A percentile compares a stretch with the other conserved stretches of the same genome.
These are phyloP conservation scores for Zygosaccharomyces kombuchaensis DNA, from an alignment of 805 yeast genomes.

Conservation along the genomic window DNA sequence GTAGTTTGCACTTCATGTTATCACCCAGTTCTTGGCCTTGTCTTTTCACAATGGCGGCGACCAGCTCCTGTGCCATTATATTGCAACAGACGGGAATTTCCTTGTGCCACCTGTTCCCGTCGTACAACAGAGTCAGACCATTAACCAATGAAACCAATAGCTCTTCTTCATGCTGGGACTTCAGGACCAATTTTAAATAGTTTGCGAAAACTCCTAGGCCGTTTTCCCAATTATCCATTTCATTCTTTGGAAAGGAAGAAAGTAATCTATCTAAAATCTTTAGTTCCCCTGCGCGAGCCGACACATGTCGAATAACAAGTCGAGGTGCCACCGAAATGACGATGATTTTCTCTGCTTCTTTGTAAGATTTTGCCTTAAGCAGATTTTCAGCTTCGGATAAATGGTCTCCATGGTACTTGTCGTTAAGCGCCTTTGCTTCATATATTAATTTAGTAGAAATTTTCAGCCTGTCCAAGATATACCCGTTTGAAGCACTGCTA, in stretches of 20 bases:
- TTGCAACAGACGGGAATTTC: constrained; percentile 47
- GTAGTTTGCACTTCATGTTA: constrained; percentile 9
- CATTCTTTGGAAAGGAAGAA: constrained; percentile 40
- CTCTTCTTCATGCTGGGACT: constrained; percentile 19
- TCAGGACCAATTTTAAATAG: constrained; percentile 39
- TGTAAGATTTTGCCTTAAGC: constrained; percentile 54
- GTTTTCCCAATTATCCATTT: constrained; percentile 46
- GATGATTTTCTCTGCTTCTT: constrained; percentile 60
- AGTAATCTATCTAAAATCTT: constrained; percentile 37
- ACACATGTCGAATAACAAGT: constrained; percentile 39
- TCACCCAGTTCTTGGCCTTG: not conserved
- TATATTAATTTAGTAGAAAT: constrained; percentile 48
- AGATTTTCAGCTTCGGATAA: constrained; percentile 59
- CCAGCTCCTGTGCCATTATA: constrained; percentile 49
- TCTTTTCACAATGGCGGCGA: constrained; percentile 8
- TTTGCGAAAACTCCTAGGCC: constrained; percentile 58
- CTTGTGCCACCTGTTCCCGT: constrained; percentile 28
- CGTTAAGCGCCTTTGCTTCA: constrained; percentile 58
- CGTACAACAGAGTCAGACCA: constrained; percentile 42
- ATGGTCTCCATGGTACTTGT: constrained; percentile 46
- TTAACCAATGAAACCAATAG: constrained; percentile 41
- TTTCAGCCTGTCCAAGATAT: constrained; percentile 38
- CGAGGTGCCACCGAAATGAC: constrained; percentile 65
- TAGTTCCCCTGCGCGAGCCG: constrained; percentile 39
- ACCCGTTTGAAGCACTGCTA: constrained; percentile 3